phyloP scores from a whole-genome alignment of 352 stramenopile genomes.

The Paralagenidium karlingii region DNA sequence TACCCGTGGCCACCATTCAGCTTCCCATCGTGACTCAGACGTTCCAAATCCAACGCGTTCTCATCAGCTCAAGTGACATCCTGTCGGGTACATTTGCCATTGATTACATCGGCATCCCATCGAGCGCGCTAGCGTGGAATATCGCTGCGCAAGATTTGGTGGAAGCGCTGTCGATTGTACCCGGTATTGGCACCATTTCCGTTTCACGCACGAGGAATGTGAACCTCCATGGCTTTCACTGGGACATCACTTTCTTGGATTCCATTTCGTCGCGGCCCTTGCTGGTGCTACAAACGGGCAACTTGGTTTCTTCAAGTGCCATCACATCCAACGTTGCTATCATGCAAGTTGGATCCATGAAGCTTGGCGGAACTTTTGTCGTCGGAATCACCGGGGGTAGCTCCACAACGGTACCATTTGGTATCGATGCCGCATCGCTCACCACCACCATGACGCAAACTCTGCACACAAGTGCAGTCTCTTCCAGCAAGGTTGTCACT shows the following conservation, averaged over 20 bases:
- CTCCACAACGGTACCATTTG: slow-evolving; percentile 1
- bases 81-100: slow-evolving; percentile 14
- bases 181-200: slow-evolving; percentile 8
- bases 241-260: slow-evolving; percentile 17
- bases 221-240: slow-evolving; percentile 10
- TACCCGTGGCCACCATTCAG: slow-evolving; percentile 4
- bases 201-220: slow-evolving; percentile 2
- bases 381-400: slow-evolving; percentile 8
- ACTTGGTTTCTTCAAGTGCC: slow-evolving; percentile 3
- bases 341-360: slow-evolving; percentile 3
- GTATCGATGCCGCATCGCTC: slow-evolving; percentile 6
- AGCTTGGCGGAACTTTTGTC: slow-evolving; percentile 11
- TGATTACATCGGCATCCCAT: slow-evolving; percentile 9
- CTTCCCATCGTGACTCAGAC: slow-evolving; percentile 6
- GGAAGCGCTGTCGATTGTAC: slow-evolving; percentile 8
- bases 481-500: slow-evolving; percentile 5
- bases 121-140: slow-evolving; percentile 8
- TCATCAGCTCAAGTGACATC: slow-evolving; percentile 6
- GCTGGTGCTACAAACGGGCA: slow-evolving; percentile 5
- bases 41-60: slow-evolving; percentile 16
- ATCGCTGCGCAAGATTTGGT: slow-evolving; percentile 4
- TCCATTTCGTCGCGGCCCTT: slow-evolving; percentile 7
- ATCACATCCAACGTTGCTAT: slow-evolving; percentile 9
- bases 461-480: slow-evolving; percentile 11
- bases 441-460: slow-evolving; percentile 6